A percentile compares a stretch with the other conserved stretches of the same genome.
These are phyloP conservation scores for Sapria himalayana DNA, from an alignment of 345 rosid genomes.

Conservation along the genomic window DNA sequence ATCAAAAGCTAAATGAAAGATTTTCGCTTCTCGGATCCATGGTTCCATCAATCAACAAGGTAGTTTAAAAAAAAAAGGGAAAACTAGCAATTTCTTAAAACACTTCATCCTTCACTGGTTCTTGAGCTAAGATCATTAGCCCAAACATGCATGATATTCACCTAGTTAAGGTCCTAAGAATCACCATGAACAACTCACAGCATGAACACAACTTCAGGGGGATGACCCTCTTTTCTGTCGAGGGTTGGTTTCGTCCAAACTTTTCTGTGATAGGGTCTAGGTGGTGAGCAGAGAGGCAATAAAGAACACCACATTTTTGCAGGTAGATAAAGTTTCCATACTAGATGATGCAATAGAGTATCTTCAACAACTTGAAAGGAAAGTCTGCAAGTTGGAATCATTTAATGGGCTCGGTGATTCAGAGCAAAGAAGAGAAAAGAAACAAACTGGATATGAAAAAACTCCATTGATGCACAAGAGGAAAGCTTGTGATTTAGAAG, in stretches of 20 bases:
- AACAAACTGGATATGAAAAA: constrained; percentile 10
- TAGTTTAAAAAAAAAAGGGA: constrained; percentile 10
- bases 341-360: constrained; percentile 67
- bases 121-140: no score
- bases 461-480: constrained; percentile 26
- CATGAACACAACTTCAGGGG: no score
- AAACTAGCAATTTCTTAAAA: no score
- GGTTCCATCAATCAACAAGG: constrained; percentile 54
- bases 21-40: constrained; percentile 43
- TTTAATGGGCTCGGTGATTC: constrained; percentile 15
- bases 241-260: no score
- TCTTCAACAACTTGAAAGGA: constrained; percentile 45
- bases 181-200: no score
- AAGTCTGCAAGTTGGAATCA: constrained; percentile 46
- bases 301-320: constrained; percentile 16
- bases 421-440: constrained; percentile 21
- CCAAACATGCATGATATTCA: no score
- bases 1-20: constrained; percentile 32
- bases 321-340: constrained; percentile 53
- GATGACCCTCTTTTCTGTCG: no score
- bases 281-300: neutral
- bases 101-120: no score
- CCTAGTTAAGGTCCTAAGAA: no score
- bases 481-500: constrained; percentile 23
- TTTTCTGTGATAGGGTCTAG: no score